Conservation (phyloP, 805 yeast species). For the Myxozyma mucilagina region DNA sequence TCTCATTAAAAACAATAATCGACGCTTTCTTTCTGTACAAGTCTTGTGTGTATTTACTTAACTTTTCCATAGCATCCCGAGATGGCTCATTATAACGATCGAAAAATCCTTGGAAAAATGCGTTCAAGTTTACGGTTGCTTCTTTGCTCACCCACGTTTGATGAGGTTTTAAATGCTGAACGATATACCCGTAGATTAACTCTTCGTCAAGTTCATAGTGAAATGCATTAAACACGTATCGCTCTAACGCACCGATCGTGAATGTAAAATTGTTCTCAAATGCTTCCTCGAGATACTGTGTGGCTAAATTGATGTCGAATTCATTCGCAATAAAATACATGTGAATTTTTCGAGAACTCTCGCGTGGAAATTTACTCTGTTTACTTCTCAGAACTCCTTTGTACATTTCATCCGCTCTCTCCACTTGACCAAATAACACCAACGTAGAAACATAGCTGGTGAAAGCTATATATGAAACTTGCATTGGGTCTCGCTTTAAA, state of each 20-base stretch:
- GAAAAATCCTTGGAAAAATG: conserved; percentile 7
- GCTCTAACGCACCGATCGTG: conserved; percentile 1
- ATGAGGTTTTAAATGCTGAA: background rate
- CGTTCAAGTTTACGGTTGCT: background rate
- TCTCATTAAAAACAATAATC: conserved; percentile 6
- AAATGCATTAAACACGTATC: conserved; percentile 1
- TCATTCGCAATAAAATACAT: conserved; percentile 8
- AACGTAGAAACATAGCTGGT: conserved; percentile 9
- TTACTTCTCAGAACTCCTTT: background rate
- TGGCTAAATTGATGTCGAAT: conserved; percentile 10
- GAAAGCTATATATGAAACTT: background rate
- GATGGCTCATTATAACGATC: background rate
- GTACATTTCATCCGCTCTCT: conserved; percentile 14
- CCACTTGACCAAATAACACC: conserved; percentile 2
- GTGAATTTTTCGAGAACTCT: background rate
- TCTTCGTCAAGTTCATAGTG: background rate
- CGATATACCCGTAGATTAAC: background rate
- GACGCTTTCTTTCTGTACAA: background rate
- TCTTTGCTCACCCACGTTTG: background rate
- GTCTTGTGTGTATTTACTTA: background rate
- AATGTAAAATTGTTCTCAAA: background rate
- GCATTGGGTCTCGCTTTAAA: background rate
- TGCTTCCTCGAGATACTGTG: conserved; percentile 11
- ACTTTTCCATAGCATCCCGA: background rate
- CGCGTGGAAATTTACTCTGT: background rate